Conservation (phyloP, 2,329 filamentous ascomycete species). For the Venturia carpophila region DNA sequence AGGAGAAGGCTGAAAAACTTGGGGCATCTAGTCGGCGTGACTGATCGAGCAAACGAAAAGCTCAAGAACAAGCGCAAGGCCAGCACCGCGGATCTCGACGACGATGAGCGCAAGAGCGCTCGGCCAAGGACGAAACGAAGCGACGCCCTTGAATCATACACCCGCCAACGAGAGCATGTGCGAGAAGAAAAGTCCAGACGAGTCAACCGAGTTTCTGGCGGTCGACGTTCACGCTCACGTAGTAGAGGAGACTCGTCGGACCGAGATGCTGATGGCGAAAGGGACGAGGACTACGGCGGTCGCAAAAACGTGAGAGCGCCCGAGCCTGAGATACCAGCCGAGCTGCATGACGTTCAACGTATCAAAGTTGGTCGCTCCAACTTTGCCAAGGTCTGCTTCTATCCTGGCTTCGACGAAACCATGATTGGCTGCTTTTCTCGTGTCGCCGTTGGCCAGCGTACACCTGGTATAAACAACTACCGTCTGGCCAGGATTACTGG, state of each 20-base stretch:
- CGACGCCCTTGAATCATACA: slow-evolving; percentile 67
- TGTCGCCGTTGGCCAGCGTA: slow-evolving; percentile 72
- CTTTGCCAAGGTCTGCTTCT: slow-evolving; percentile 88
- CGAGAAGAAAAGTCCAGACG: slow-evolving; percentile 45
- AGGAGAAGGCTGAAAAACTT: slow-evolving; percentile 76
- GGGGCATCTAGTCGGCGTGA: slow-evolving; percentile 58
- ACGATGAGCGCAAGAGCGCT: slow-evolving; percentile 61
- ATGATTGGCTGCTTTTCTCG: slow-evolving; percentile 80
- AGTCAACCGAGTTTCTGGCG: slow-evolving; percentile 37
- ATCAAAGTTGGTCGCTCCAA: slow-evolving; percentile 76
- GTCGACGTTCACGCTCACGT: slow-evolving; percentile 35
- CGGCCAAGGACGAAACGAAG: slow-evolving; percentile 50
- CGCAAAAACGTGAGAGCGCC: slow-evolving; percentile 18
- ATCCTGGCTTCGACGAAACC: slow-evolving; percentile 75
- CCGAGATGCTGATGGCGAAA: slow-evolving; percentile 56
- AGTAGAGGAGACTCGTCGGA: slow-evolving; percentile 27
- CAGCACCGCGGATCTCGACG: slow-evolving; percentile 68
- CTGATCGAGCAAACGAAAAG: slow-evolving; percentile 36
- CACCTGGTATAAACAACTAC: slow-evolving; percentile 66
- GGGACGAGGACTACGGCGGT: slow-evolving; percentile 38
- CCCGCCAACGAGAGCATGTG: slow-evolving; percentile 53
- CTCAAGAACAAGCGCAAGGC: slow-evolving; percentile 61
- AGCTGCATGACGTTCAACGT: slow-evolving; percentile 74
- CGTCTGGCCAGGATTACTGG: slow-evolving; percentile 84
- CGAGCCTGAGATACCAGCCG: slow-evolving; percentile 54